These are phyloP conservation scores for Ophiostoma pallidulum DNA, from an alignment of 2,329 filamentous ascomycete genomes.

Conservation along the genomic window DNA sequence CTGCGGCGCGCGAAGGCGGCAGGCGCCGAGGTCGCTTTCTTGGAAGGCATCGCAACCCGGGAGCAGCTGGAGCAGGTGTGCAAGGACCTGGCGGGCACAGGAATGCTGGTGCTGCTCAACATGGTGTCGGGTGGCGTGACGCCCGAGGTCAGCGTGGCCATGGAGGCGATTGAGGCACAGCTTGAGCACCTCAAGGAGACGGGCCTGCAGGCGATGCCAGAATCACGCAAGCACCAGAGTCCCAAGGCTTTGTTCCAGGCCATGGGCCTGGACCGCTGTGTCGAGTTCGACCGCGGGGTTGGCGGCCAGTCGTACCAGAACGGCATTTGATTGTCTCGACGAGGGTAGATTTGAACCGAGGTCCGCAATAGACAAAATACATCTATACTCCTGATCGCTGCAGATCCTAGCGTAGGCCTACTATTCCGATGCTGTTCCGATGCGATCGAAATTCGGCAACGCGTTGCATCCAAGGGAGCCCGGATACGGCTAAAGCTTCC, in stretches of 20 bases:
- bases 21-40: slow-evolving; percentile 51
- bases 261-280: slow-evolving; percentile 22
- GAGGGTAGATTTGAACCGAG: too few species aligned
- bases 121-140: slow-evolving; percentile 26
- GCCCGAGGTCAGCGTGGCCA: slow-evolving; percentile 24
- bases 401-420: too few species aligned
- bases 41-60: slow-evolving; percentile 46
- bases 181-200: slow-evolving; percentile 20
- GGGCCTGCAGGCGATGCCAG: slow-evolving; percentile 22
- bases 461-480: too few species aligned
- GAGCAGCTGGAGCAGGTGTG: slow-evolving; percentile 29
- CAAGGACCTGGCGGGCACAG: slow-evolving; percentile 13
- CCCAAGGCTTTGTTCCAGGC: slow-evolving; percentile 24
- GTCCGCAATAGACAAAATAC: too few species aligned
- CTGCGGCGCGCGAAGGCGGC: slow-evolving; percentile 40
- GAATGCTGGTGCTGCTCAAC: slow-evolving; percentile 20
- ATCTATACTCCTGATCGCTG: too few species aligned
- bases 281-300: slow-evolving; percentile 20
- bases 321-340: too few species aligned
- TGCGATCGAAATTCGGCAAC: too few species aligned
- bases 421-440: too few species aligned
- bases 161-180: slow-evolving; percentile 22
- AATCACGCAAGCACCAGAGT: slow-evolving; percentile 20
- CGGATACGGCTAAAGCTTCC: too few species aligned
- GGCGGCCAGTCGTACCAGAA: slow-evolving; percentile 2